Percentiles rank a stretch among this genome's conserved stretches.
Conservation (phyloP, 2,329 filamentous ascomycete species). For the Fusarium concolor region DNA sequence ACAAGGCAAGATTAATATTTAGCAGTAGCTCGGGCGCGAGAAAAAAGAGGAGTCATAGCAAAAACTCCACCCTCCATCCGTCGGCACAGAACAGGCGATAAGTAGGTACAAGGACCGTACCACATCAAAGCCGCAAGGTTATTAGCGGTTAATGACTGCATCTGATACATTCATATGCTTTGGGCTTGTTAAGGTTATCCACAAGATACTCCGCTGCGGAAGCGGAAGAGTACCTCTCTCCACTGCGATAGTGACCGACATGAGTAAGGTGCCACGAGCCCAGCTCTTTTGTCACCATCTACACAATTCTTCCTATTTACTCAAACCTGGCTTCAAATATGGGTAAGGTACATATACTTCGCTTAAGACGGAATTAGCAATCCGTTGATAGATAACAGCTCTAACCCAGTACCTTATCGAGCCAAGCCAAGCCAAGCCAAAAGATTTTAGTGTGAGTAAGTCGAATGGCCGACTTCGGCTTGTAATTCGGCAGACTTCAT, state of each 20-base stretch:
- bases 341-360: neutral
- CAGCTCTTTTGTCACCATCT: neutral
- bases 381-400: conserved; percentile 23
- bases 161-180: conserved; percentile 11
- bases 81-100: conserved; percentile 37
- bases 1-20: conserved; percentile 40
- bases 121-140: conserved; percentile 34
- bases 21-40: conserved; percentile 21
- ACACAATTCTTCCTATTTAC: neutral
- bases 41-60: conserved; percentile 41
- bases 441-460: conserved; percentile 21
- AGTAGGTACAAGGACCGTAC: conserved; percentile 17
- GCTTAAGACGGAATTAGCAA: conserved; percentile 8
- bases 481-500: conserved; percentile 40
- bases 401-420: conserved; percentile 9
- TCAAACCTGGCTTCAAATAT: neutral
- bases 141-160: conserved; percentile 28
- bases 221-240: conserved; percentile 26
- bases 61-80: conserved; percentile 39
- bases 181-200: conserved; percentile 38
- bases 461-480: conserved; percentile 45
- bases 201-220: conserved; percentile 39
- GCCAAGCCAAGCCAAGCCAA: conserved; percentile 3
- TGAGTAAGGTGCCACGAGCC: neutral
- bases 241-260: conserved; percentile 22